Conservation (phyloP, 495 filamentous ascomycete species). For the Daldinia childiae region DNA sequence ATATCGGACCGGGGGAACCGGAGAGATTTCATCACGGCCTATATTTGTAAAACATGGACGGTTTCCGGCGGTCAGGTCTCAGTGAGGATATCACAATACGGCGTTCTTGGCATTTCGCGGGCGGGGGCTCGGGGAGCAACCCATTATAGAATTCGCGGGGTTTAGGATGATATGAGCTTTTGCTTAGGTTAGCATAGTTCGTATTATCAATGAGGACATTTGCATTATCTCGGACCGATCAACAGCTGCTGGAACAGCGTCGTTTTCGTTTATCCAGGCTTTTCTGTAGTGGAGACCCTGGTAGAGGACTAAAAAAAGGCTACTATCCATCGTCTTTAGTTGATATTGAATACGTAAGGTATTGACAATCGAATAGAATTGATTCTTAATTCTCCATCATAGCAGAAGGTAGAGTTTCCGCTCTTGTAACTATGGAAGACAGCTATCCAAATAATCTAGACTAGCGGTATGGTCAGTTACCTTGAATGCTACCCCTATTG, state of each 20-base stretch:
- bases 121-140: slow-evolving; percentile 4
- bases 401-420: background rate
- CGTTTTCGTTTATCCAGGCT: background rate
- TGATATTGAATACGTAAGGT: background rate
- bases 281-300: background rate
- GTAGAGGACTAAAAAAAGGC: background rate
- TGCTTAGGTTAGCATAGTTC: slow-evolving; percentile 24
- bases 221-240: background rate
- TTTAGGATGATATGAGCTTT: slow-evolving; percentile 22
- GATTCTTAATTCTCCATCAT: background rate
- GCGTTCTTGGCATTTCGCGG: slow-evolving; percentile 31
- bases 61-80: slow-evolving; percentile 3
- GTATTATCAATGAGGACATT: slow-evolving; percentile 9
- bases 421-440: background rate
- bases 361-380: background rate
- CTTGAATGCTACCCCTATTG: background rate
- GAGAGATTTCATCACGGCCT: slow-evolving; percentile 13
- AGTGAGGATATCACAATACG: slow-evolving; percentile 24
- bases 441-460: background rate
- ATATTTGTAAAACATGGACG: slow-evolving; percentile 16
- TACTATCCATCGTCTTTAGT: background rate
- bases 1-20: slow-evolving; percentile 10
- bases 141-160: slow-evolving; percentile 13
- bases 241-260: background rate
- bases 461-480: background rate